Conservation (phyloP, 1,284 basidiomycete species). For the Cutaneotrichosporon cavernicola region DNA sequence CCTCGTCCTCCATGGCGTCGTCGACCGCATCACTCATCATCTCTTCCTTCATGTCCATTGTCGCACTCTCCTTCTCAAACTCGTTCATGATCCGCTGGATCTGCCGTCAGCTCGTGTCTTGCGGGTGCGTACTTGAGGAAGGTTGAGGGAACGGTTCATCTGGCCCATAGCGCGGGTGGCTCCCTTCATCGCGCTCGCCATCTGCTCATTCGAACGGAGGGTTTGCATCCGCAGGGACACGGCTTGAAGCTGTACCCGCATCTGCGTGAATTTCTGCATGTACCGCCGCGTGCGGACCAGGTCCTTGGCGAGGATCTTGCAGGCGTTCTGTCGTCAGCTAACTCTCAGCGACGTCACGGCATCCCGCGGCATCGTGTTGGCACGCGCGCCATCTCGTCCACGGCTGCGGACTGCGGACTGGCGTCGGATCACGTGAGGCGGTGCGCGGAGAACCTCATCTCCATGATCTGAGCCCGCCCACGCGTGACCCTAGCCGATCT, state of each 20-base stretch:
- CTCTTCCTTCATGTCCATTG: constrained; percentile 99
- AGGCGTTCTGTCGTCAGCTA: constrained; percentile 69
- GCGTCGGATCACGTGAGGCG: too few species aligned
- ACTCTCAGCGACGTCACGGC: not conserved
- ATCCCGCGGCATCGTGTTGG: too few species aligned
- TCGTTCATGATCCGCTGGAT: constrained; percentile 97
- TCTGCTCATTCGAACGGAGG: constrained; percentile 93
- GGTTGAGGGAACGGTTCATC: constrained; percentile 94
- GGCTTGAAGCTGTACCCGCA: constrained; percentile 97
- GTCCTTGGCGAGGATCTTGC: constrained; percentile 99
- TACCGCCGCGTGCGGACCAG: constrained; percentile 93
- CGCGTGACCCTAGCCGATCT: too few species aligned
- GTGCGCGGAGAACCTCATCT: too few species aligned
- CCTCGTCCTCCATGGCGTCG: constrained; percentile 94
- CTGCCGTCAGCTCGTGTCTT: constrained; percentile 44
- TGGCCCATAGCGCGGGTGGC: constrained; percentile 97
- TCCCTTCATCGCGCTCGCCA: constrained; percentile 99
- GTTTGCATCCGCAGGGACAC: constrained; percentile 95
- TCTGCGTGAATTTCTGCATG: constrained; percentile 97
- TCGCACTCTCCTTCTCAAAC: constrained; percentile 93
- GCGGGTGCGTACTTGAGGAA: constrained; percentile 60
- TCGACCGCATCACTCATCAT: constrained; percentile 99
- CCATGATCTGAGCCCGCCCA: too few species aligned
- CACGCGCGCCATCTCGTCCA: too few species aligned
- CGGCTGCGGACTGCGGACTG: too few species aligned